Conservation (phyloP, 345 rosid species). For the Durio zibethinus region DNA sequence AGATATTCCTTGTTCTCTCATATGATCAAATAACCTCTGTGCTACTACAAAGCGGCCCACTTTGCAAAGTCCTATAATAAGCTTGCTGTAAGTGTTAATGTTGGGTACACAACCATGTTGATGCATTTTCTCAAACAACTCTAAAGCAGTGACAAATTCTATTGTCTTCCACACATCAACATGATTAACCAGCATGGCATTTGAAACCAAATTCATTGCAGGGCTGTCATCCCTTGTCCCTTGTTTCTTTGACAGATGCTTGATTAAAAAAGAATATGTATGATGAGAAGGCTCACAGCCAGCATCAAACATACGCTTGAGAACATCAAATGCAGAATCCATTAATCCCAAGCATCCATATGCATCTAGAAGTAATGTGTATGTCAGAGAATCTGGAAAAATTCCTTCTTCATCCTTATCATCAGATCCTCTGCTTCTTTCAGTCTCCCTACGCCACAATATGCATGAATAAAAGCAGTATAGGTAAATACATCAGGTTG, state of each 20-base stretch:
- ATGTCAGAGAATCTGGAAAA: conserved; percentile 58
- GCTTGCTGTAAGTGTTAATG: too few species aligned
- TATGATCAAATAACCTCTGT: conserved; percentile 41
- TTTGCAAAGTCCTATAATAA: conserved; percentile 66
- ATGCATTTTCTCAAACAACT: conserved; percentile 58
- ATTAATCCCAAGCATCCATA: conserved; percentile 56
- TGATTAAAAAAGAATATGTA: conserved; percentile 58
- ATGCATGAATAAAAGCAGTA: conserved; percentile 63
- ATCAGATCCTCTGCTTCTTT: conserved; percentile 64
- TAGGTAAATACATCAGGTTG: conserved; percentile 66
- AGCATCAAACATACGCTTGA: conserved; percentile 65
- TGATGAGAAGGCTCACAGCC: conserved; percentile 72
- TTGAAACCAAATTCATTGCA: conserved; percentile 30
- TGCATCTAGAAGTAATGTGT: conserved; percentile 56
- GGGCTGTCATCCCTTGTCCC: conserved; percentile 26
- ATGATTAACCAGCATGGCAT: conserved; percentile 21
- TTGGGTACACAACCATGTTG: too few species aligned
- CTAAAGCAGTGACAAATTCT: conserved; percentile 49
- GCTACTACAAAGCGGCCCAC: conserved; percentile 47
- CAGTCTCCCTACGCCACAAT: conserved; percentile 58
- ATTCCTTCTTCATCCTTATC: conserved; percentile 60
- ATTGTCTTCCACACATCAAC: conserved; percentile 53
- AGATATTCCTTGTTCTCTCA: conserved; percentile 55
- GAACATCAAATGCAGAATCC: conserved; percentile 63
- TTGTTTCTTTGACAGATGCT: conserved; percentile 45